Conservation (phyloP, 257 asterid genomes). For the Cynanchum wilfordii region DNA sequence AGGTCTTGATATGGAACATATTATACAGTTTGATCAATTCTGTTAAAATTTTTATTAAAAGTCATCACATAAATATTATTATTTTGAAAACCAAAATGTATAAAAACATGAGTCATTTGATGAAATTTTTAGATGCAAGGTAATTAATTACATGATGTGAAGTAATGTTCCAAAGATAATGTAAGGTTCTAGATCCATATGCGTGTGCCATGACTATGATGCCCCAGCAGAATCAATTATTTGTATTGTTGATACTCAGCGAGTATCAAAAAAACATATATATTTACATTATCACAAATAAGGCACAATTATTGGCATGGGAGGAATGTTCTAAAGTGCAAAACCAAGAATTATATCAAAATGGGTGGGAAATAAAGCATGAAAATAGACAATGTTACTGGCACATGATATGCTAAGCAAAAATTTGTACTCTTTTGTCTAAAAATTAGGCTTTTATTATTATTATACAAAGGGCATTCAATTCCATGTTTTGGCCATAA, state of each 20-base stretch:
- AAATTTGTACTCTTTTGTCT: background rate
- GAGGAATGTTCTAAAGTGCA: background rate
- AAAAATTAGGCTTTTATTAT: background rate
- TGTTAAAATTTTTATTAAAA: no score
- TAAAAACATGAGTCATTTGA: no score
- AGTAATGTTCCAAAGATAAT: background rate
- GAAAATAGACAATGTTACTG: background rate
- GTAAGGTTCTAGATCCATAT: no score
- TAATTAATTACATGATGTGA: background rate
- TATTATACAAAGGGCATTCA: background rate
- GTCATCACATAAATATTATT: no score
- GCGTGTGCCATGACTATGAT: no score
- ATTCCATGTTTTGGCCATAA: background rate
- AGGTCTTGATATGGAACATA: background rate
- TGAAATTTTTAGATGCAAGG: no score
- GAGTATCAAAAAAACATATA: no score
- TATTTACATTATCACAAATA: no score
- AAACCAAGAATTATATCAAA: background rate
- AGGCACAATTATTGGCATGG: background rate
- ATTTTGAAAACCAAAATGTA: no score
- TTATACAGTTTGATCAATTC: no score
- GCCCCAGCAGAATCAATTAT: no score
- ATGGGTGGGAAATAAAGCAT: background rate
- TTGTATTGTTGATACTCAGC: no score
- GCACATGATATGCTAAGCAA: background rate